phyloP scores from a whole-genome alignment of 768 basidiomycete species.

The Lepiota brunneoincarnata region DNA sequence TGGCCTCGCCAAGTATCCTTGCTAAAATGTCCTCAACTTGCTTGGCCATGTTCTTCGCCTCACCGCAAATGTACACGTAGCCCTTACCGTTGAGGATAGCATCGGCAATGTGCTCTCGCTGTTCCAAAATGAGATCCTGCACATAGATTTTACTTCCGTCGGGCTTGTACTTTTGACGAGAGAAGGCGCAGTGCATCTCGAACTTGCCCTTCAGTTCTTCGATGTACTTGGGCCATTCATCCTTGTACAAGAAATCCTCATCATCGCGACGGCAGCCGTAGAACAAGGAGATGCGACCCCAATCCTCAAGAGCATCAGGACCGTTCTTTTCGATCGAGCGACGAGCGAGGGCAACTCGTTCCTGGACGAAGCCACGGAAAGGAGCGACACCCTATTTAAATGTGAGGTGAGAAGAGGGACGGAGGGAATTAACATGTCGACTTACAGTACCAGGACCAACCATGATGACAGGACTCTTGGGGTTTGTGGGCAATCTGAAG shows the following conservation, averaged over 20 bases:
- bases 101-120: conserved; percentile 78
- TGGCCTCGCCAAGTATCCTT: conserved; percentile 85
- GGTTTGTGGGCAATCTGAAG: conserved; percentile 95
- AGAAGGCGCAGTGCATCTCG: conserved; percentile 85
- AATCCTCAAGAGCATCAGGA: conserved; percentile 87
- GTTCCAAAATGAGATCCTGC: conserved; percentile 94
- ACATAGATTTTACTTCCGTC: conserved; percentile 98
- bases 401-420: conserved; percentile 10
- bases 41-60: conserved; percentile 95
- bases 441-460: conserved; percentile 96
- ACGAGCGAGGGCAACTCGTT: conserved; percentile 93
- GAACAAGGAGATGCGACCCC: conserved; percentile 93
- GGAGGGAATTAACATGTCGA: conserved; percentile 16
- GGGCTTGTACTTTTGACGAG: conserved; percentile 84
- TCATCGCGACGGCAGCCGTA: conserved; percentile 91
- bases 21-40: conserved; percentile 89
- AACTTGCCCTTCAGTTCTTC: conserved; percentile 92
- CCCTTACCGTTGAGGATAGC: conserved; percentile 93
- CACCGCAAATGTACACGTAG: conserved; percentile 97
- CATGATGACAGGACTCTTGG: conserved; percentile 99
- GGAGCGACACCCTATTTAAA: conserved; percentile 87
- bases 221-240: conserved; percentile 90
- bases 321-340: conserved; percentile 96
- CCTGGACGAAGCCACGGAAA: conserved; percentile 98
- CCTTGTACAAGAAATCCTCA: conserved; percentile 92